Evolutionary conservation across 768 basidiomycete genomes (phyloP).

Genomic region (Inosperma sp.): DNA sequence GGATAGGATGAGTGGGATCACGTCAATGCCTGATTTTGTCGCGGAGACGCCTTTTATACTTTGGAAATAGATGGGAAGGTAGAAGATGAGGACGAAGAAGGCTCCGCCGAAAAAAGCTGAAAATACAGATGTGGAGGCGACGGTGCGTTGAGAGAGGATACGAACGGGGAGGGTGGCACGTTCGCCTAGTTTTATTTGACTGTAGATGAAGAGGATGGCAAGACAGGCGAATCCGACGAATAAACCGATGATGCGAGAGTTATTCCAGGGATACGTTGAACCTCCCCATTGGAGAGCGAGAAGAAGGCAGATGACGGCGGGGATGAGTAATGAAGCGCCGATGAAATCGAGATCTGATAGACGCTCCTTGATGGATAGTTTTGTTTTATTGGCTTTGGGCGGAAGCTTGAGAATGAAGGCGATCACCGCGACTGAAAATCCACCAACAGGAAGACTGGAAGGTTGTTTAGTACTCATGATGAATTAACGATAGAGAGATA

Average conservation of each 20-base stretch:
- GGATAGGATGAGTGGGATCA: constrained; percentile 9
- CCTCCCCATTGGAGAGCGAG: constrained; percentile 49
- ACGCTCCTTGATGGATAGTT: constrained; percentile 6
- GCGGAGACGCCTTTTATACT: constrained; percentile 11
- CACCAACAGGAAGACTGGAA: constrained; percentile 10
- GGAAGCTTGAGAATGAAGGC: constrained; percentile 18
- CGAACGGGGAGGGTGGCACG: constrained; percentile 11
- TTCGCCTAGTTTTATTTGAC: constrained; percentile 6
- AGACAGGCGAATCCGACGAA: constrained; percentile 11
- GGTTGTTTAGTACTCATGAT: neutral
- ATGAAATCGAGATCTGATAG: constrained; percentile 34
- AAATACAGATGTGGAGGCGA: constrained; percentile 3
- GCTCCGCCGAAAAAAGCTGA: constrained; percentile 6
- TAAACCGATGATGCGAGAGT: constrained; percentile 30
- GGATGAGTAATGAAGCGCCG: constrained; percentile 35
- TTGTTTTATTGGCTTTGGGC: constrained; percentile 7
- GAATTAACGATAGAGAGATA: neutral
- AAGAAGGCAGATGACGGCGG: constrained; percentile 34
- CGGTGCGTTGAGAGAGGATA: constrained; percentile 8
- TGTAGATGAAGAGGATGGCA: neutral
- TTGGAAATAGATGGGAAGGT: constrained; percentile 11
- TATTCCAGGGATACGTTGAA: constrained; percentile 40
- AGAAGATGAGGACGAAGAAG: constrained; percentile 12
- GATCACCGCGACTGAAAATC: constrained; percentile 14
- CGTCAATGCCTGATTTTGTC: constrained; percentile 5